Base-by-base conservation (phyloP, 2,329 filamentous ascomycete genomes). In the Dothideomycetidae sp. region DNA sequence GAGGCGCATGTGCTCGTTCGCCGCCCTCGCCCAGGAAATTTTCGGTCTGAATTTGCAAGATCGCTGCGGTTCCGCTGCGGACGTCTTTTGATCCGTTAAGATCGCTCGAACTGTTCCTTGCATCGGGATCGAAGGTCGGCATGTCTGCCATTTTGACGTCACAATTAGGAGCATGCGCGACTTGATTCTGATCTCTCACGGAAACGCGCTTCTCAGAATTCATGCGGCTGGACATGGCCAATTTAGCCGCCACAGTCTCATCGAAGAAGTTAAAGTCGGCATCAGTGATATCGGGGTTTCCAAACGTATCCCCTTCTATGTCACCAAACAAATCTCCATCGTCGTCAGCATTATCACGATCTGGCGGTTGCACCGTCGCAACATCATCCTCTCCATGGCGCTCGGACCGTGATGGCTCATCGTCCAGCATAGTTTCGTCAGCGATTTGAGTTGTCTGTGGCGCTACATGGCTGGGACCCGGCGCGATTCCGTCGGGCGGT, bases 261-360 rank as follows among this genome's bases (percentile, higher is more conserved):
- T 88, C 81, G 47, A 88, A 88, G 55, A 86, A 88, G 52, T 72
- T 82, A 53, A 88, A 88, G 51, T 90, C 82, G 4, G 75, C 81
- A 47, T 90, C 82, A 1, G 78, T 85, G n/a, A 88, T 64, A n/a
- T 62, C 72, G 44, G 73, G 70, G n/a, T 75, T 71, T n/a, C 69
- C 75, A 56, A 82, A 83, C 46, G 78, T 71, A 26, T 26, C 21
- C 21, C n/a, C 21, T 46, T 82, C 77, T 46, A 81, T 65, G 38
- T 81, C 78, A 13, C 68, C 75, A 50, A 81, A 80, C 5, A 81
- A 59, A 46, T 76, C 70, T 42, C 72, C 68, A 26, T 65, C 60
- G 26, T 62, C 13, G 69, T 69, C 28, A 44, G 40, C 44, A 41
- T 40, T 36, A 47, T 50, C 33, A 5, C 32, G 21, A 18, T 26